These are phyloP conservation scores for Microsporum canis DNA, from an alignment of 2,329 filamentous ascomycete genomes.

Conservation along the genomic window DNA sequence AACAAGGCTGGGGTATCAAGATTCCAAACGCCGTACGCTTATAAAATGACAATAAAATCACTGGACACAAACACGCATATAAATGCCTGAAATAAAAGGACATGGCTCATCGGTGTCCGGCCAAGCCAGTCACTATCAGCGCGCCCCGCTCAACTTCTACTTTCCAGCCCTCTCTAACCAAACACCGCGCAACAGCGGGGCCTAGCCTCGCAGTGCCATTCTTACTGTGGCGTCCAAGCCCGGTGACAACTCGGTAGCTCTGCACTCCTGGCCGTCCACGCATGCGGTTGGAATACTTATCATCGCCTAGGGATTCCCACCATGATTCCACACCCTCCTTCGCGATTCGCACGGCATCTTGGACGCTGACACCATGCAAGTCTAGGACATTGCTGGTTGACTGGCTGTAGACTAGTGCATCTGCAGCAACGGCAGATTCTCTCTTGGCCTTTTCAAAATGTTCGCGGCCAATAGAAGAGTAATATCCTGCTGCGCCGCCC, in stretches of 20 bases:
- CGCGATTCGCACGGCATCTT: slow-evolving; percentile 70
- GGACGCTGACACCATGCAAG: slow-evolving; percentile 71
- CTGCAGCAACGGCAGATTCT: slow-evolving; percentile 55
- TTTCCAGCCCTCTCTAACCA: slow-evolving; percentile 74
- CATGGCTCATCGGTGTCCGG: slow-evolving; percentile 18
- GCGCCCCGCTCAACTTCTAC: slow-evolving; percentile 60
- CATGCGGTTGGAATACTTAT: slow-evolving; percentile 40
- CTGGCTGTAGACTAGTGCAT: slow-evolving; percentile 56
- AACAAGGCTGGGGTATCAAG: neutral
- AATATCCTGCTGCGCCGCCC: slow-evolving; percentile 64
- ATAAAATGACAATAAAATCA: neutral
- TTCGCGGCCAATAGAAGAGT: slow-evolving; percentile 58
- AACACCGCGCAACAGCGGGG: slow-evolving; percentile 63
- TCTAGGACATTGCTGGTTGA: slow-evolving; percentile 55
- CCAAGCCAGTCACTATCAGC: slow-evolving; percentile 55
- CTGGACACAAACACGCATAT: neutral
- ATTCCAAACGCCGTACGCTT: neutral
- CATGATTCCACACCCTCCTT: slow-evolving; percentile 55
- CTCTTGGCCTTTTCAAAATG: slow-evolving; percentile 47
- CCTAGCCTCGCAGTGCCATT: slow-evolving; percentile 66
- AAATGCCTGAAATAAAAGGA: neutral
- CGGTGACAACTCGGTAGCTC: slow-evolving; percentile 67
- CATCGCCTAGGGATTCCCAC: slow-evolving; percentile 65
- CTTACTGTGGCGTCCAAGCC: slow-evolving; percentile 64
- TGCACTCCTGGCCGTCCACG: slow-evolving; percentile 41